Evolutionary conservation across 2,329 filamentous ascomycete species (phyloP), one percentile per base, ranked within the genome.

Genomic region (Pseudogymnoascus sp.): DNA sequence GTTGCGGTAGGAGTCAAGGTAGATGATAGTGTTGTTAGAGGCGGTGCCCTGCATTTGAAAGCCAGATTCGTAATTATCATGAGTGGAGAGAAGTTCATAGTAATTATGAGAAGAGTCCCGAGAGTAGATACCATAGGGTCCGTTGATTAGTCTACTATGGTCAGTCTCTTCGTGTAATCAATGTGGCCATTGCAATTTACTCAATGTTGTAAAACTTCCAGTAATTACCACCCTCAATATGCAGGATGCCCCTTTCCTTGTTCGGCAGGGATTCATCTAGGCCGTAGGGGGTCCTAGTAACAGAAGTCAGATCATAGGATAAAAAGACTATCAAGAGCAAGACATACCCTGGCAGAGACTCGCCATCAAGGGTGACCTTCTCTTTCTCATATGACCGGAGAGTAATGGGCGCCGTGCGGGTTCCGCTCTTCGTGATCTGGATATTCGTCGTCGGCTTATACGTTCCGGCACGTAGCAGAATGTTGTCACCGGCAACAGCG

Each of bases 361-460:
- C 79, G 37, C 79, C 79, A 66, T 82, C 77, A 14, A 81, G 73
- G 62, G 79, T 73, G 2, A 80, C 78, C 43, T 75, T 75, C 65
- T 82, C 79, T 5, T 68, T 69, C 9, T 73, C 69, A 63, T 80
- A 81, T 0, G 78, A 72, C 12, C 73, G 71, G 31, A 82, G 68
- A 0, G 77, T 78, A 59, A 77, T 77, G 1, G 77, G 78, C 1
- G 73, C 70, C 0, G 73, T 71, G 12, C 71, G 66, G 0, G 75
- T 78, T 25, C 79, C 79, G 36, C 74, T 76, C 63, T 77, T 77
- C 46, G 71, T 77, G 69, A 82, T 74, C 66, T 81, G 77, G 53
- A 82, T 79, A 68, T 81, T 82, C 37, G 74, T 75, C 0, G 76
- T 77, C 0, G 76, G 77, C 42, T 73, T 70, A 70, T 81, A 81